Evolutionary conservation across 2,329 filamentous ascomycete species (phyloP), one percentile per base, ranked within the genome.

Genomic region (Lojkania enalia): DNA sequence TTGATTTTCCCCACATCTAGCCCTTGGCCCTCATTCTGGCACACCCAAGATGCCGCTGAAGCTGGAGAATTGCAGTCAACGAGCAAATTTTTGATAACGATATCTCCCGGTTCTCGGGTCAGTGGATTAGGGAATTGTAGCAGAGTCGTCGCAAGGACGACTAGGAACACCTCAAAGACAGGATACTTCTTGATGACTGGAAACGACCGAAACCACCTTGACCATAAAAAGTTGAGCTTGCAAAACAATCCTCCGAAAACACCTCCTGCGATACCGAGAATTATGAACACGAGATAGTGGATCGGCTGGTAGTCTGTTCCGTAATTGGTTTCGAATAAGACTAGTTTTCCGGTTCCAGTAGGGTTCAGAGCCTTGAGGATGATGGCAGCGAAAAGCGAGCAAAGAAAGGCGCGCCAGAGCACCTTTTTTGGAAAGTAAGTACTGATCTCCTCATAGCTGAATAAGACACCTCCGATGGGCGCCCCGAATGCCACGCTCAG

Each of bases 401-500:
- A 83, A 16, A 83, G 68, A 50, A 84, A 83, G 0, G 80, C 77
- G 35, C 76, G 68, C 79, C 79, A 83, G 2, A 84, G 71, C n/a
- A 79, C 77, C 49, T 78, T 80, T 2, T 78, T 69, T 0, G 80
- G 80, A 41, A 83, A 83, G 47, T 82, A 82, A 0, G 79, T 83
- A 49, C 73, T 77, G 49, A 83, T 81, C 65, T 83, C 81, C 65
- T 77, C 56, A 33, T 82, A 83, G 33, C 75, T 77, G 60, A 84
- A 84, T 3, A 84, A 66, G 0, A 84, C 80, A 6, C 80, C 80
- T 1, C 81, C 81, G 39, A 84, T 82, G 0, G 81, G 82, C 15
- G 81, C 81, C 4, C 81, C 81, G 52, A 84, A 84, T 0, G 81
- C 81, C 0, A 84, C 81, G 14, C 77, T 79, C 36, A 84, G 62